Percentiles rank a stretch among this genome's conserved stretches.
phyloP scores from a whole-genome alignment of 1,284 basidiomycete genomes.

The Athelia sp. region DNA sequence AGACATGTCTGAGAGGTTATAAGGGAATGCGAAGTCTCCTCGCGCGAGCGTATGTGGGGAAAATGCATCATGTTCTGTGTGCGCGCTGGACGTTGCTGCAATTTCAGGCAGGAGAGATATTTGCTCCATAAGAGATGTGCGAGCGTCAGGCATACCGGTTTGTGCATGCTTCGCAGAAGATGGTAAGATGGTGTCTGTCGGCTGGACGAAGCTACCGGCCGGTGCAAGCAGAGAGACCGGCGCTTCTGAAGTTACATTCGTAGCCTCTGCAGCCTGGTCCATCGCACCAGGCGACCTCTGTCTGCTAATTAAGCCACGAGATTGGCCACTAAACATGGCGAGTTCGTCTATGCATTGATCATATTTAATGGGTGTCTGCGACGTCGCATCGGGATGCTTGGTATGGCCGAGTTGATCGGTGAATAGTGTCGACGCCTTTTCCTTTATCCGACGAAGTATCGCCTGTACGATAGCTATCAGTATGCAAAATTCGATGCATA shows the following conservation, averaged over 20 bases:
- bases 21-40: too few relatives aligned
- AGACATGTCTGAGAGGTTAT: too few relatives aligned
- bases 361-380: conserved; percentile 1
- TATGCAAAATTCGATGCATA: not conserved
- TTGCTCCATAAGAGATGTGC: too few relatives aligned
- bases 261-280: not conserved
- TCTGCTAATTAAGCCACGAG: conserved; percentile 26
- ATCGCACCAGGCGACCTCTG: conserved; percentile 10
- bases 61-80: too few relatives aligned
- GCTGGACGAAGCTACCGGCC: too few relatives aligned
- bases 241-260: not conserved
- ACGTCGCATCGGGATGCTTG: conserved; percentile 4
- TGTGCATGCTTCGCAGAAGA: not conserved
- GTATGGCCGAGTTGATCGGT: conserved; percentile 17
- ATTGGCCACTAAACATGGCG: conserved; percentile 51
- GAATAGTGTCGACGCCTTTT: conserved; percentile 33
- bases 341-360: conserved; percentile 30
- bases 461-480: not conserved
- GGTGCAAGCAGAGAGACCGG: too few relatives aligned
- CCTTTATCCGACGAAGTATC: conserved; percentile 34
- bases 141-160: too few relatives aligned
- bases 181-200: too few relatives aligned
- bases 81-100: too few relatives aligned
- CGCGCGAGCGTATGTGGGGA: too few relatives aligned
- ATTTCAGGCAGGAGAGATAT: too few relatives aligned